phyloP scores from a whole-genome alignment of 208 protist genomes.

The Wallacemonas rigidus region DNA sequence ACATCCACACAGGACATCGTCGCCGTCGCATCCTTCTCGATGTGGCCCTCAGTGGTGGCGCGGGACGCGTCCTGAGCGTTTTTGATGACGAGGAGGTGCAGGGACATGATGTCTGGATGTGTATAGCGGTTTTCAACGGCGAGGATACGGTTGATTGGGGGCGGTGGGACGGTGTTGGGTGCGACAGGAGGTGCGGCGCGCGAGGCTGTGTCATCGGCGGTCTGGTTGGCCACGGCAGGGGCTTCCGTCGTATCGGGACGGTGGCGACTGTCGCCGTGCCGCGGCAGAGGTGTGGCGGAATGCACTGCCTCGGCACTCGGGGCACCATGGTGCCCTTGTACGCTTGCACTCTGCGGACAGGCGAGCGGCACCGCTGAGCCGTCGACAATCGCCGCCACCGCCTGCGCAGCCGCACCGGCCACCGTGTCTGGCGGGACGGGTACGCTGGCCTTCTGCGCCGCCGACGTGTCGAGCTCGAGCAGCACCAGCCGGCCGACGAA shows the following conservation, averaged over 20 bases:
- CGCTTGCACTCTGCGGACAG: neutral
- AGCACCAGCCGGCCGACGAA: constrained; percentile 38
- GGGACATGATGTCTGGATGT: constrained; percentile 20
- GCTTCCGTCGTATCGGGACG: too few relatives aligned
- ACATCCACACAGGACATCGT: neutral
- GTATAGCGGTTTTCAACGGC: constrained; percentile 50
- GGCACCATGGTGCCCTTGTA: constrained; percentile 3
- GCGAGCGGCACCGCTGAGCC: neutral
- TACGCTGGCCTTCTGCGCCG: neutral
- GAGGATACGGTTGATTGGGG: constrained; percentile 36
- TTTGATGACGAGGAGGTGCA: constrained; percentile 7
- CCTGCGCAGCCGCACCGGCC: neutral
- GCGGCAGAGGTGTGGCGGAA: neutral
- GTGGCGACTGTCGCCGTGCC: neutral
- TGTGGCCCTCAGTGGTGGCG: neutral
- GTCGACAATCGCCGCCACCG: neutral
- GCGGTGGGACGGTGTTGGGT: neutral
- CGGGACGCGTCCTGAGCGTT: neutral
- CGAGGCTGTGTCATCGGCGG: too few relatives aligned
- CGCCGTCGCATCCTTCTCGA: neutral
- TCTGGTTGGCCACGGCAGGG: too few relatives aligned
- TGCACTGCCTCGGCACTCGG: neutral
- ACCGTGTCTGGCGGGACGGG: neutral
- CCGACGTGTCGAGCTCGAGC: constrained; percentile 19
- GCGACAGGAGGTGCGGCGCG: constrained; percentile 19